A percentile compares a stretch with the other conserved stretches of the same genome.
These are phyloP conservation scores for Gastrolobium villosum DNA, from an alignment of 306 rosid species.

Conservation along the genomic window DNA sequence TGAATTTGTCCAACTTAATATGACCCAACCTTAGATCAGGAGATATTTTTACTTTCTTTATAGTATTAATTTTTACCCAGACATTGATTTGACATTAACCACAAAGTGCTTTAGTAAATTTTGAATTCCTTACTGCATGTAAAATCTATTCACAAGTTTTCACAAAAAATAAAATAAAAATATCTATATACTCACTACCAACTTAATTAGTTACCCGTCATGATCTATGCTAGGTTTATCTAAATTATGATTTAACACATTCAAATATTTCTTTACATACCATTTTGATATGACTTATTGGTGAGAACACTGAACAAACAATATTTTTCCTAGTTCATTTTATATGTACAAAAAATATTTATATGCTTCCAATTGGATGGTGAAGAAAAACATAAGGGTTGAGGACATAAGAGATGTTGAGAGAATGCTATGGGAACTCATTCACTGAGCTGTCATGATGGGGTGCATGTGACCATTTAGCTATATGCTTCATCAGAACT, in stretches of 20 bases:
- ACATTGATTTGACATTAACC: too few relatives aligned
- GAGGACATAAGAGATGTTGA: constrained; percentile 50
- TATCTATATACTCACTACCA: too few relatives aligned
- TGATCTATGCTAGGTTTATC: not conserved
- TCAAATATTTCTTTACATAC: too few relatives aligned
- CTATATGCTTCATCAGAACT: constrained; percentile 48
- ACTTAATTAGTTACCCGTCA: not conserved
- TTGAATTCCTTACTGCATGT: too few relatives aligned
- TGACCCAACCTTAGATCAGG: too few relatives aligned
- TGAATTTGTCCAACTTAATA: too few relatives aligned
- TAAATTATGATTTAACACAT: not conserved
- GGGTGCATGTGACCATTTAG: constrained; percentile 74
- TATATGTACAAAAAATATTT: not conserved
- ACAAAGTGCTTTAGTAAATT: too few relatives aligned
- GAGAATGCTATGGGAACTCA: constrained; percentile 56
- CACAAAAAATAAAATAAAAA: too few relatives aligned
- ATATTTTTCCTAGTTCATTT: not conserved
- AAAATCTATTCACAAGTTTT: not conserved
- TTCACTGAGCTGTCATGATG: constrained; percentile 71
- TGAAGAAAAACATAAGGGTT: constrained; percentile 59
- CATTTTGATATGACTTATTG: not conserved
- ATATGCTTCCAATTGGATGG: not conserved
- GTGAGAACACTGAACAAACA: not conserved
- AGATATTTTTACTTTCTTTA: too few relatives aligned
- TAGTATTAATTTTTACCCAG: too few relatives aligned